Base-by-base conservation (phyloP, 257 asterid genomes). In the Lycium barbarum region DNA sequence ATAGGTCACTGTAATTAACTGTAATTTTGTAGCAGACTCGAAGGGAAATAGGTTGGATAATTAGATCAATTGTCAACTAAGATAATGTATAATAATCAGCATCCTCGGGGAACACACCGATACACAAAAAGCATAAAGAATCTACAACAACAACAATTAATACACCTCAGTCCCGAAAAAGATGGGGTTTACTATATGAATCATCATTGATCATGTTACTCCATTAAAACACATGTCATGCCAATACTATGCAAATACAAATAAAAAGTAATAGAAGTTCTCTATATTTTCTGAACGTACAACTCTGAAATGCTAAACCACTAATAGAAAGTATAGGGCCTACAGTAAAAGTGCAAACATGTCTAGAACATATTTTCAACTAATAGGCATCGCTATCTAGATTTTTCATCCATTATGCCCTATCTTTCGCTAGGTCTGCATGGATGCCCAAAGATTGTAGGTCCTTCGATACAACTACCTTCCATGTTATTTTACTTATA, bases 91-190 rank as follows among this genome's bases (percentile, higher is more conserved):
- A 73, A 73, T 18, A 47, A 45, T 45, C 40, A 72, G 9, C 40
- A 45, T 45, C 80, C 57, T 47, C 38, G 7, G 80, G 58, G 59
- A 45, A 73, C 59, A 72, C 18, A 72, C 58, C 2, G 40, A 73
- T n/a, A 7, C 10, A 73, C 80, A 20, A 45, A 73, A 73, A 73
- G 15, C 59, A 73, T 45, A 9, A 73, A 72, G 80, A 73, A 73
- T 47, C 38, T 73, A 47, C 59, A 66, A 66, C 45, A 66, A 65
- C 72, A 65, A 63, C 0, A 63, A 66, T 66, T 66, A 66, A 66
- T 26, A 66, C 73, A 65, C 72, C n/a, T 66, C 36, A 35, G 72
- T 67, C 74, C 49, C 74, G 36, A 67, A 35, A 2, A 67, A 35
- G 22, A 6, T 67, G 74, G 20, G 74, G 47, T 7, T 67, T 67